These are phyloP conservation scores for Xerocomus nothofagi DNA, from an alignment of 1,284 basidiomycete species.

Conservation along the genomic window DNA sequence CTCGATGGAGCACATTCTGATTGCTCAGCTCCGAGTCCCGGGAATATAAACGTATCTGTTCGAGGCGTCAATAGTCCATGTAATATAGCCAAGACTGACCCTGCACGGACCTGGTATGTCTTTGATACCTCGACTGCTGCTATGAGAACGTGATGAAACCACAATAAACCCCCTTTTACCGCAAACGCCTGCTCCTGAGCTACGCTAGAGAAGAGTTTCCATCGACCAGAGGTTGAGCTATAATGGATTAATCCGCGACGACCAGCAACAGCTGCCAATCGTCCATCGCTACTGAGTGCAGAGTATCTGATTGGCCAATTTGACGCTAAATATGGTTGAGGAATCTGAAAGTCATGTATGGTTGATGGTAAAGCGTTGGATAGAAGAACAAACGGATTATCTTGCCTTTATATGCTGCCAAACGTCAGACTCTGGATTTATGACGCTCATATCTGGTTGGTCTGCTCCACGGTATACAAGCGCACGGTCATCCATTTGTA, in stretches of 20 bases:
- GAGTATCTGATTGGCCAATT: slow-evolving; percentile 98
- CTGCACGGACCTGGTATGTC: slow-evolving; percentile 66
- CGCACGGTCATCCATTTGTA: slow-evolving; percentile 93
- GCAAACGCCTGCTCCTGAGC: slow-evolving; percentile 88
- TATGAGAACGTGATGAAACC: slow-evolving; percentile 97
- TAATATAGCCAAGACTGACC: neutral
- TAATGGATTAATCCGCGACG: slow-evolving; percentile 91
- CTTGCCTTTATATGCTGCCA: slow-evolving; percentile 92
- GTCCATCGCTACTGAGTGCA: slow-evolving; percentile 87
- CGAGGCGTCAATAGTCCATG: slow-evolving; percentile 1
- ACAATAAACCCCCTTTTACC: slow-evolving; percentile 90
- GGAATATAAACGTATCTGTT: slow-evolving; percentile 87
- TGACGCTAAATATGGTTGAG: slow-evolving; percentile 80
- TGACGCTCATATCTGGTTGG: slow-evolving; percentile 96
- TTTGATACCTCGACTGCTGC: slow-evolving; percentile 85
- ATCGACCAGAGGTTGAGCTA: slow-evolving; percentile 89
- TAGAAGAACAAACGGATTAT: slow-evolving; percentile 1
- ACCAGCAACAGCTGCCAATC: slow-evolving; percentile 92
- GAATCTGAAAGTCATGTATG: slow-evolving; percentile 56
- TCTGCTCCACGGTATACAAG: slow-evolving; percentile 97
- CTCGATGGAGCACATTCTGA: slow-evolving; percentile 81
- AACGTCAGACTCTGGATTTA: slow-evolving; percentile 98
- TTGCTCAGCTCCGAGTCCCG: slow-evolving; percentile 90
- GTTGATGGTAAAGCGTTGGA: neutral
- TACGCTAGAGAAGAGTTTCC: slow-evolving; percentile 88